phyloP scores from a whole-genome alignment of 495 filamentous ascomycete species.

The Aspergillus cavernicola region DNA sequence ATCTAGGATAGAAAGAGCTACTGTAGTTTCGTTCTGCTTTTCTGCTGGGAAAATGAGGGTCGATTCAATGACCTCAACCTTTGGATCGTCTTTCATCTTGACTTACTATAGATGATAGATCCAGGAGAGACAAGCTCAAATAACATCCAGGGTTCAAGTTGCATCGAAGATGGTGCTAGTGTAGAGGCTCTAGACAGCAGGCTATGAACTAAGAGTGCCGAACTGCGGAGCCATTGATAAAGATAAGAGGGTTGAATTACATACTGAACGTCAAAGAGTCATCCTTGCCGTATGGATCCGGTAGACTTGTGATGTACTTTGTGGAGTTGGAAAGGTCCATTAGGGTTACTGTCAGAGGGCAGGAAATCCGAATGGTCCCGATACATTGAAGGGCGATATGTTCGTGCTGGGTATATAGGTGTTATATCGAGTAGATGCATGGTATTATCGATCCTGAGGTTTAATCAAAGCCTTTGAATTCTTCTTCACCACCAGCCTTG shows the following conservation, averaged over 20 bases:
- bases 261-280: no score
- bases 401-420: slow-evolving; percentile 4
- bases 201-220: no score
- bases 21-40: slow-evolving; percentile 2
- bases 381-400: no score
- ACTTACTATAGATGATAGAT: background rate
- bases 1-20: slow-evolving; percentile 28
- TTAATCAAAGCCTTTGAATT: slow-evolving; percentile 46
- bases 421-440: background rate
- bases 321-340: no score
- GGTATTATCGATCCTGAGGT: background rate
- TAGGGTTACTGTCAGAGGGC: no score
- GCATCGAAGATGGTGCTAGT: no score
- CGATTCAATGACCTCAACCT: background rate
- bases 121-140: background rate
- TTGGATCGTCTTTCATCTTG: background rate
- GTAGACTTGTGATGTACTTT: no score
- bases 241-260: no score
- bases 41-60: slow-evolving; percentile 7
- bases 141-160: background rate
- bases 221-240: no score
- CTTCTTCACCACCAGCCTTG: slow-evolving; percentile 24
- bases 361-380: no score
- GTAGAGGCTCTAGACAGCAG: no score
- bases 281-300: no score